Conservation (phyloP, 2,329 filamentous ascomycete species). For the Trichoderma guizhouense region DNA sequence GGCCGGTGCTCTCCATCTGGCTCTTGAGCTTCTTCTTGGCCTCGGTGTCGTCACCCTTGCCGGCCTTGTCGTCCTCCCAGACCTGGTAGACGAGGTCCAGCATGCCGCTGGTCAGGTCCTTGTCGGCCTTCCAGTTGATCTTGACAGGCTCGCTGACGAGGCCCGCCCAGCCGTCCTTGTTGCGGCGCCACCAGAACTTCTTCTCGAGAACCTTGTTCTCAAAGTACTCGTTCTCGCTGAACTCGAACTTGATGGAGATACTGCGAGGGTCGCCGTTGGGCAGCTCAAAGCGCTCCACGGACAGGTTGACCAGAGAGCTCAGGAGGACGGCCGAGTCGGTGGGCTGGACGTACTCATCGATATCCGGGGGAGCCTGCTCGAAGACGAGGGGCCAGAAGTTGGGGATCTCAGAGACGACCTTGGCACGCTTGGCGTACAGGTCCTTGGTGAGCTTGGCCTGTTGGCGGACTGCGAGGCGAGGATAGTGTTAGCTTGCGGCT, state of each 20-base stretch:
- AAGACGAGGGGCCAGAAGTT: constrained; percentile 96
- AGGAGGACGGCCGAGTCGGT: constrained; percentile 72
- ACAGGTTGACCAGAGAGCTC: constrained; percentile 62
- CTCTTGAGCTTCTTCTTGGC: constrained; percentile 50
- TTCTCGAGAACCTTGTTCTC: constrained; percentile 77
- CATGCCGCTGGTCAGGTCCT: constrained; percentile 80
- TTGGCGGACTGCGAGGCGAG: constrained; percentile 58
- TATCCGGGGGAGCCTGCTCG: constrained; percentile 77
- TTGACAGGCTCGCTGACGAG: constrained; percentile 85
- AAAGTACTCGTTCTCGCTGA: constrained; percentile 79
- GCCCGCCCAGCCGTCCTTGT: constrained; percentile 65
- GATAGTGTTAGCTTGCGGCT: not conserved
- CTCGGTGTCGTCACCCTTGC: constrained; percentile 42
- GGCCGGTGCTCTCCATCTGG: constrained; percentile 57
- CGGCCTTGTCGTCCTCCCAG: constrained; percentile 55
- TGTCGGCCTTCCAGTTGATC: constrained; percentile 77
- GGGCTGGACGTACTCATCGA: constrained; percentile 85
- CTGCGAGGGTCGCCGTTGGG: constrained; percentile 75
- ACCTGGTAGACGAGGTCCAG: constrained; percentile 69
- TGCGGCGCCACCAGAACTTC: constrained; percentile 81
- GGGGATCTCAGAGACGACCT: constrained; percentile 67
- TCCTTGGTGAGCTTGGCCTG: constrained; percentile 65
- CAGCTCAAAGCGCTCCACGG: constrained; percentile 78
- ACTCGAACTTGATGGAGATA: constrained; percentile 73
- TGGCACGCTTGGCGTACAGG: constrained; percentile 73